A percentile compares a stretch with the other conserved stretches of the same genome.
Conservation (phyloP, 2,329 filamentous ascomycete species). For the Reticulascus tulasneorum region DNA sequence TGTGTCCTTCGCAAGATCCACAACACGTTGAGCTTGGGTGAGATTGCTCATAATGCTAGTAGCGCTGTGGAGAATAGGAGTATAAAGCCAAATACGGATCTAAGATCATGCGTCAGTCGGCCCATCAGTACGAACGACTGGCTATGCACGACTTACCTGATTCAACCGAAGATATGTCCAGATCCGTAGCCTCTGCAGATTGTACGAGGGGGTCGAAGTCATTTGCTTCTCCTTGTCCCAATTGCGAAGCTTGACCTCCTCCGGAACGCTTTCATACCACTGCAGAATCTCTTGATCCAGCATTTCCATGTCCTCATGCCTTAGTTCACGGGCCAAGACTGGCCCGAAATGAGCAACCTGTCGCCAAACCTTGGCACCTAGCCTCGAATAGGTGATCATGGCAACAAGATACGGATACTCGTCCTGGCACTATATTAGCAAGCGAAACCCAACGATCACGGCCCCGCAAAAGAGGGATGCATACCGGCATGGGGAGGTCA, state of each 20-base stretch:
- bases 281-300: constrained; percentile 80
- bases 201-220: constrained; percentile 57
- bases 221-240: constrained; percentile 50
- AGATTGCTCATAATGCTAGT: constrained; percentile 77
- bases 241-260: constrained; percentile 54
- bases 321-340: constrained; percentile 57
- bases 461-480: constrained; percentile 18
- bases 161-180: constrained; percentile 84
- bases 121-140: not conserved
- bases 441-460: not conserved
- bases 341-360: constrained; percentile 68
- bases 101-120: constrained; percentile 12
- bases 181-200: constrained; percentile 70
- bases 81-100: constrained; percentile 84
- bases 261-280: constrained; percentile 78
- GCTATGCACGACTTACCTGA: constrained; percentile 43
- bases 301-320: constrained; percentile 70
- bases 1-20: constrained; percentile 73
- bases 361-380: constrained; percentile 83
- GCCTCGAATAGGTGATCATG: constrained; percentile 80
- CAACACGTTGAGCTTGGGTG: constrained; percentile 67
- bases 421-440: constrained; percentile 31
- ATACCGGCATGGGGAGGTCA: constrained; percentile 72
- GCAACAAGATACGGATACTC: constrained; percentile 68
- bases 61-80: constrained; percentile 79